Percentiles rank a stretch among this genome's conserved stretches.
Conservation (phyloP, 192 early-diverging fungal genomes). For the Coemansia interrupta region DNA sequence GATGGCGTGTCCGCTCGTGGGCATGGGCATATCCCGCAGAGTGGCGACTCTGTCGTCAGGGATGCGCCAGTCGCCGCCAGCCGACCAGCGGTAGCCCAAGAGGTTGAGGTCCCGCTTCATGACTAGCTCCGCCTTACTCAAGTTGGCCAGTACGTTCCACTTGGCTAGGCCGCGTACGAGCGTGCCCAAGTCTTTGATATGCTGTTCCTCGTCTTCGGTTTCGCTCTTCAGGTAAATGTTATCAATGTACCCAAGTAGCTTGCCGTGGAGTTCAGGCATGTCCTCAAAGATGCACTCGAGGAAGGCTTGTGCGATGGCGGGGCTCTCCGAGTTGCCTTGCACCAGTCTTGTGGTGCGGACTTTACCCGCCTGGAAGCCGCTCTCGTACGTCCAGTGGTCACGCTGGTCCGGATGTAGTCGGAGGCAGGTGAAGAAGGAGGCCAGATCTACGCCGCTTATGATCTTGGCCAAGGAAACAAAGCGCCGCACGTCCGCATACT, state of each 20-base stretch:
- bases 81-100: too few relatives aligned
- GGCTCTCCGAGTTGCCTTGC: constrained; percentile 21
- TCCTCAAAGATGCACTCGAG: constrained; percentile 2
- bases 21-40: too few relatives aligned
- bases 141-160: constrained; percentile 12
- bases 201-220: not conserved
- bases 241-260: constrained; percentile 30
- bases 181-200: constrained; percentile 13
- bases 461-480: too few relatives aligned
- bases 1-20: too few relatives aligned
- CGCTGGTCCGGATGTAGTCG: not conserved
- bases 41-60: not conserved
- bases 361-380: not conserved
- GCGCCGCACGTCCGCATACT: too few relatives aligned
- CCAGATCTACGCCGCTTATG: too few relatives aligned
- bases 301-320: constrained; percentile 22
- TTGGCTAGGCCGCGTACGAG: not conserved
- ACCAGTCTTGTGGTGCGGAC: constrained; percentile 11
- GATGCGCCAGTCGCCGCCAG: constrained; percentile 3
- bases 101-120: not conserved
- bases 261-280: not conserved
- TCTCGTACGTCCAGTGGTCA: too few relatives aligned
- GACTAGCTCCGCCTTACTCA: constrained; percentile 11
- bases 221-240: constrained; percentile 31
- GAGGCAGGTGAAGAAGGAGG: constrained; percentile 6